Evolutionary conservation across 768 basidiomycete species (phyloP).

Genomic region (Trametes elegans): DNA sequence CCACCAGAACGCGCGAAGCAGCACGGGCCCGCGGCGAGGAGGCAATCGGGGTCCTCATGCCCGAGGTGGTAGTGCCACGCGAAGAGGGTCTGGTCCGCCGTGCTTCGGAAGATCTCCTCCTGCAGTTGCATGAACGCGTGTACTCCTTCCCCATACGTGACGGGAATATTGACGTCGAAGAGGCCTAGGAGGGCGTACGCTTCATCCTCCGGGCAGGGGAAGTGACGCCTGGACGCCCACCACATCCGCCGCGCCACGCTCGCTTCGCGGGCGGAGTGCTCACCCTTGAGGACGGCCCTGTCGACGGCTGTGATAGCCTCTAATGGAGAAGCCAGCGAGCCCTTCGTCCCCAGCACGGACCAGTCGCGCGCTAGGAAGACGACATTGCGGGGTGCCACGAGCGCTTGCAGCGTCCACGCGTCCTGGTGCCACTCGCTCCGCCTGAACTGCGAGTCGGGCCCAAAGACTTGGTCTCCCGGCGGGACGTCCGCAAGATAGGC

Average conservation of each 20-base stretch:
- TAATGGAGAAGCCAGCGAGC: not conserved
- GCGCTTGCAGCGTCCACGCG: not conserved
- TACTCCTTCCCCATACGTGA: not conserved
- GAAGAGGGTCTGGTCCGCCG: not conserved
- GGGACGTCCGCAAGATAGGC: not conserved
- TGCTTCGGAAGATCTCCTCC: not conserved
- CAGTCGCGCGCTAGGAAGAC: conserved; percentile 1
- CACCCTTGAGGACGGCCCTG: not conserved
- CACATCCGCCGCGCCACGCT: conserved; percentile 6
- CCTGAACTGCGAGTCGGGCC: not conserved
- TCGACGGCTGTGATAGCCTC: not conserved
- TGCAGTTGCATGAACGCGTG: not conserved
- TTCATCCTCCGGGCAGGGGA: not conserved
- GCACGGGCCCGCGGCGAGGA: not conserved
- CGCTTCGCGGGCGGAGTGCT: not conserved
- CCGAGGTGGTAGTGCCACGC: not conserved
- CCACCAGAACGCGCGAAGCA: not conserved
- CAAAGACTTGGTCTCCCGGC: not conserved
- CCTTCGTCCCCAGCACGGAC: not conserved
- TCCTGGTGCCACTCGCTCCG: not conserved
- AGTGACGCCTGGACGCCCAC: conserved; percentile 2
- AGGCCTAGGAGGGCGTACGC: conserved; percentile 7
- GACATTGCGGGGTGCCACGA: not conserved
- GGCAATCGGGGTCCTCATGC: not conserved
- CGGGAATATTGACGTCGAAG: conserved; percentile 1